A percentile compares a stretch with the other conserved stretches of the same genome.
Evolutionary conservation across 495 filamentous ascomycete species (phyloP).

Genomic region (Aspergillus saccharolyticus): DNA sequence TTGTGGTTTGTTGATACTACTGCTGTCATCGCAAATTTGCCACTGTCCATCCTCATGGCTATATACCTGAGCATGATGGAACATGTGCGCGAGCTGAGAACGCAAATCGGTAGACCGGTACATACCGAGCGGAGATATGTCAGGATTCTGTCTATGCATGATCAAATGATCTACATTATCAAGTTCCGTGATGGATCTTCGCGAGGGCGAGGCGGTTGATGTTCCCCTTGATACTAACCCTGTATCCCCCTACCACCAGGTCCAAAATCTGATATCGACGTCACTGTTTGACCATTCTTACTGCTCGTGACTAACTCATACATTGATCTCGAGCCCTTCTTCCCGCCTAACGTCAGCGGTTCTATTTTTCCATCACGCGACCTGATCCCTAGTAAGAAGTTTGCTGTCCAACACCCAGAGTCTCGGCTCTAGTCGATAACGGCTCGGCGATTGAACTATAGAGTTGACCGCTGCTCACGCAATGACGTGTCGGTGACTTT

Average conservation of each 20-base stretch:
- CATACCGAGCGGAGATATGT: background rate
- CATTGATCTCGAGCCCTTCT: background rate
- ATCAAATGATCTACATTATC: background rate
- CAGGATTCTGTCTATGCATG: background rate
- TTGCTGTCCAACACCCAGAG: background rate
- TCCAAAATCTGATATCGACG: background rate
- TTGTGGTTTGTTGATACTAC: background rate
- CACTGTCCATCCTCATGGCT: background rate
- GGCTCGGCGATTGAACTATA: background rate
- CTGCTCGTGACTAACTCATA: background rate
- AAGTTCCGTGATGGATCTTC: background rate
- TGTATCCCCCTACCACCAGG: background rate
- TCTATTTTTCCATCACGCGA: background rate
- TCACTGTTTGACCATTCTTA: background rate
- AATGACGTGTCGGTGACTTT: background rate
- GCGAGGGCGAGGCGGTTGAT: background rate
- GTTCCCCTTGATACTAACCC: background rate
- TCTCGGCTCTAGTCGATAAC: background rate
- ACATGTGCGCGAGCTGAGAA: background rate
- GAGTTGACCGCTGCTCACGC: background rate
- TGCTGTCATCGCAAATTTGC: background rate
- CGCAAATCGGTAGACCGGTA: background rate
- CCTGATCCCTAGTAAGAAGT: background rate
- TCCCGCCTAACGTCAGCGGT: background rate
- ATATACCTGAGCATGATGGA: background rate